Conservation (phyloP, 1,139 yeast genomes). For the Sugiyamaella neomexicana region DNA sequence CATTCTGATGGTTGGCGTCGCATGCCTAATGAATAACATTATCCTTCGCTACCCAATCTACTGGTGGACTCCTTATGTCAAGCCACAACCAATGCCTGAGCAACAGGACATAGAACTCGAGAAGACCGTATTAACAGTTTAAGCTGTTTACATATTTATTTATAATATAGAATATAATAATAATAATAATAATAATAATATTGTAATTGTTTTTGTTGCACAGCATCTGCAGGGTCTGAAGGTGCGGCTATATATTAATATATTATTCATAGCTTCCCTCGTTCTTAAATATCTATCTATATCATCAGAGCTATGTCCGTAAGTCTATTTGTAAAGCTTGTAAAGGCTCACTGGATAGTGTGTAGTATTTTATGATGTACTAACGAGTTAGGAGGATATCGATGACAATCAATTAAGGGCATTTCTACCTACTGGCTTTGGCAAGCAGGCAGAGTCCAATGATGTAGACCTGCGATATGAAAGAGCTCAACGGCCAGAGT, state of each 20-base stretch:
- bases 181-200: too few species aligned
- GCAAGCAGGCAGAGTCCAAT: constrained; percentile 20
- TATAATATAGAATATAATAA: not conserved
- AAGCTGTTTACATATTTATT: not conserved
- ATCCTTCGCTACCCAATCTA: constrained; percentile 56
- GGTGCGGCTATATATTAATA: not conserved
- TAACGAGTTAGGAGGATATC: constrained; percentile 6
- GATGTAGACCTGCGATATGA: constrained; percentile 22
- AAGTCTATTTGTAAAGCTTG: constrained; percentile 5
- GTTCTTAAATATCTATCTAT: not conserved
- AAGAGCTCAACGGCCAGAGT: constrained; percentile 26
- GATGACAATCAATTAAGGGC: constrained; percentile 7
- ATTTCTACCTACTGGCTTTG: constrained; percentile 25
- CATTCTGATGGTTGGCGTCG: constrained; percentile 53
- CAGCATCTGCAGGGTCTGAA: not conserved
- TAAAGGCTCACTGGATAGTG: not conserved
- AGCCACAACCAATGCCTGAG: not conserved
- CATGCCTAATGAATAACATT: constrained; percentile 58
- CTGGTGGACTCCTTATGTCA: constrained; percentile 54
- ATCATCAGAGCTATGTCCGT: constrained; percentile 4
- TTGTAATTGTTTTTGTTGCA: not conserved
- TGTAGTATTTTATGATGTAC: not conserved
- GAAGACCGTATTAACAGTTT: constrained; percentile 2
- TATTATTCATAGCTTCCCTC: not conserved
- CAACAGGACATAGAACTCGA: not conserved